phyloP scores from a whole-genome alignment of 176 grass and related monocot genomes.

The Eremochloa ophiuroides region DNA sequence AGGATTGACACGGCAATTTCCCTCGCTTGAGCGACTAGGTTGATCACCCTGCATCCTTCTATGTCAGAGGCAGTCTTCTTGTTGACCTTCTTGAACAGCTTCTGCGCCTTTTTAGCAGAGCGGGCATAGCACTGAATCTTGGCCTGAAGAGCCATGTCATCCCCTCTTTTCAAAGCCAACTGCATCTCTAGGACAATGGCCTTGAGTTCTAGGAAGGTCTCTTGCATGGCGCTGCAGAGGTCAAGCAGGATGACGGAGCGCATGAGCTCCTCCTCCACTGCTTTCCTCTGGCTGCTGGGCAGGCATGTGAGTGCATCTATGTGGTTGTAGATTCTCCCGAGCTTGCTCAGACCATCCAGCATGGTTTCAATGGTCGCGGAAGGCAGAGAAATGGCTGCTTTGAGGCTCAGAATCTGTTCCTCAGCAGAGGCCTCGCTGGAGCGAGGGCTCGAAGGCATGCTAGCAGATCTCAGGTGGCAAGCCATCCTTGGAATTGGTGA shows the following conservation, averaged over 20 bases:
- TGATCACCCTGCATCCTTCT: not conserved
- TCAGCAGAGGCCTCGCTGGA: not conserved
- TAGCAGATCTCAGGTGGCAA: not conserved
- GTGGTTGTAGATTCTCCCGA: constrained; percentile 17
- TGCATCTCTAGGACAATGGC: constrained; percentile 22
- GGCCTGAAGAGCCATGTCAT: not conserved
- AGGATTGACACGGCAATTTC: not conserved
- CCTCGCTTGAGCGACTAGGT: not conserved
- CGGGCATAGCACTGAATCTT: not conserved
- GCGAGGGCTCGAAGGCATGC: not conserved
- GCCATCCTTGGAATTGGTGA: not conserved
- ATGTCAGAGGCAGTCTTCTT: not conserved
- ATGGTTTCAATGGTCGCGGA: not conserved
- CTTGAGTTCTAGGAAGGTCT: constrained; percentile 31
- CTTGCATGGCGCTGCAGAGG: constrained; percentile 31
- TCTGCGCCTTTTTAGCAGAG: not conserved
- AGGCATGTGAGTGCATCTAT: constrained; percentile 26
- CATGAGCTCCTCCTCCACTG: constrained; percentile 45
- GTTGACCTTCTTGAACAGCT: not conserved
- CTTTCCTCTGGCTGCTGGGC: constrained; percentile 46
- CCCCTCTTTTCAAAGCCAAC: constrained; percentile 24
- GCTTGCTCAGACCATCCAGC: not conserved
- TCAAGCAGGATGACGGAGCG: constrained; percentile 41
- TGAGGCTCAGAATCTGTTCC: not conserved
- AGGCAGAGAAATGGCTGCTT: not conserved